A percentile compares a stretch with the other conserved stretches of the same genome.
phyloP scores from a whole-genome alignment of 306 rosid genomes.

The Mimosa pudica region DNA sequence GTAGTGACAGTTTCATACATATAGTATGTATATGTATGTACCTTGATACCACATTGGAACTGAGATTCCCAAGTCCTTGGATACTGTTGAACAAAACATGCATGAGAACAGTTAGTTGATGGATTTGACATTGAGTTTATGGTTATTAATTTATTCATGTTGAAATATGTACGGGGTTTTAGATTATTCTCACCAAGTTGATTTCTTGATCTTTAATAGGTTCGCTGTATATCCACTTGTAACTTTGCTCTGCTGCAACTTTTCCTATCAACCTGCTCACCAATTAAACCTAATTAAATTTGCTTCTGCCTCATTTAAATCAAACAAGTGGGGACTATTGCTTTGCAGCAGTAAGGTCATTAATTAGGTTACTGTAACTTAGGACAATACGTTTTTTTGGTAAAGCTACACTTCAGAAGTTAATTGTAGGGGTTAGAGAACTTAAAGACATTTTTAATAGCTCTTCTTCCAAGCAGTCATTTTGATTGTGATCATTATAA shows the following conservation, averaged over 20 bases:
- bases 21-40: not conserved
- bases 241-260: conserved; percentile 94
- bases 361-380: not conserved
- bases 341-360: not conserved
- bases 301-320: not conserved
- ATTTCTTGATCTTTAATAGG: conserved; percentile 76
- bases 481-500: too few species aligned
- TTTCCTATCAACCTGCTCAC: conserved; percentile 85
- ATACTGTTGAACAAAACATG: conserved; percentile 59
- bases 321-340: not conserved
- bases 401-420: too few species aligned
- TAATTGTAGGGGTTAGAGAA: too few species aligned
- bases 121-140: not conserved
- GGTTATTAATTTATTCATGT: not conserved
- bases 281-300: conserved; percentile 21
- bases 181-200: conserved; percentile 60
- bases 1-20: not conserved
- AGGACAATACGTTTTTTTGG: too few species aligned
- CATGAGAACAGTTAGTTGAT: not conserved
- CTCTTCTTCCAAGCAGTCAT: too few species aligned
- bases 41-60: conserved; percentile 98
- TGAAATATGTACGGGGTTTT: not conserved
- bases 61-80: conserved; percentile 99
- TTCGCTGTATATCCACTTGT: conserved; percentile 93
- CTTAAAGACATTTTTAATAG: too few species aligned